A percentile compares a stretch with the other conserved stretches of the same genome.
These are phyloP conservation scores for Coemansia sp. DNA, from an alignment of 192 early-diverging fungal species.

Conservation along the genomic window DNA sequence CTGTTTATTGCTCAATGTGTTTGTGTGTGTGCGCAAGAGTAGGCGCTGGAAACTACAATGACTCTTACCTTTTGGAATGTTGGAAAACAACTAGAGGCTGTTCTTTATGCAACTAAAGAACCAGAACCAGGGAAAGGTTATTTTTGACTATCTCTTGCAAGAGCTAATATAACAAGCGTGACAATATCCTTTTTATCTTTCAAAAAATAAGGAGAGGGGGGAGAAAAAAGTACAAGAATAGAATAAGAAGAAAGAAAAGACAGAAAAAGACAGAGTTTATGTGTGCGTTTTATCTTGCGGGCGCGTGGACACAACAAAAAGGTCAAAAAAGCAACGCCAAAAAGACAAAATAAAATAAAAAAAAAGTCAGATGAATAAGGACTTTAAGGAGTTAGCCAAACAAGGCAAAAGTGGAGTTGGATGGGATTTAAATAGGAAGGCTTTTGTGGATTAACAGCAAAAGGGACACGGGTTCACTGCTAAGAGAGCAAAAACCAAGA, in stretches of 20 bases:
- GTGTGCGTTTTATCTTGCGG: neutral
- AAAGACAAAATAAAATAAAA: constrained; percentile 11
- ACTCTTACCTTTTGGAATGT: neutral
- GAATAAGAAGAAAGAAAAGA: constrained; percentile 6
- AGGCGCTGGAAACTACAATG: neutral
- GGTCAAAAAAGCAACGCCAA: neutral
- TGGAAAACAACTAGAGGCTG: too few species aligned
- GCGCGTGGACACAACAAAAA: constrained; percentile 7
- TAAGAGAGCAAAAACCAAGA: neutral
- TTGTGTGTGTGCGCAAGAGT: neutral
- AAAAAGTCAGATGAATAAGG: constrained; percentile 16
- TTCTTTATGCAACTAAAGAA: too few species aligned
- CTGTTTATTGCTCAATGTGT: neutral
- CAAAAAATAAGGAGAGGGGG: constrained; percentile 1
- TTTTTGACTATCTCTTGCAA: too few species aligned
- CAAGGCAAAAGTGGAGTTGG: too few species aligned
- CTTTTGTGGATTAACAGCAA: constrained; percentile 6
- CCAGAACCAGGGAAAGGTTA: too few species aligned
- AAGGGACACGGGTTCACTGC: neutral
- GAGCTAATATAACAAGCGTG: too few species aligned
- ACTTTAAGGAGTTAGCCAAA: constrained; percentile 1
- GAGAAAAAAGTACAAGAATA: constrained; percentile 10
- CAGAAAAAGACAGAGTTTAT: neutral
- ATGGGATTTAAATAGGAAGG: neutral
- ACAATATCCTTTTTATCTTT: neutral